Evolutionary conservation across 2,329 filamentous ascomycete genomes (phyloP), one percentile per base, ranked within the genome.

Genomic region (Aspergillus pseudoviridinutans): DNA sequence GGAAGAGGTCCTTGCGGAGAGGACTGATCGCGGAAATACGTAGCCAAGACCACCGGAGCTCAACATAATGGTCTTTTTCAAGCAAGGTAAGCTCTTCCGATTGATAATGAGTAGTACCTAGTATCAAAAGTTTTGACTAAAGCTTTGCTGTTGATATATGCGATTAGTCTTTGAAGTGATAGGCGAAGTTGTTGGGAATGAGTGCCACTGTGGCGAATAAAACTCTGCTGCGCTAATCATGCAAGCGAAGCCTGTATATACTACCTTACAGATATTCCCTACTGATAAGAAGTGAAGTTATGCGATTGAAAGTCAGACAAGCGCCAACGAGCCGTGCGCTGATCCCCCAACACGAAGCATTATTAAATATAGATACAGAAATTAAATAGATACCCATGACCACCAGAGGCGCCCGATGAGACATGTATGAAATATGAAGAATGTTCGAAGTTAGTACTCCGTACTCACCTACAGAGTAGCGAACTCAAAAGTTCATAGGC

Each of bases 201-300:
- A 27, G 44, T 14, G 27, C 24, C 29, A 29, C 32, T 44, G 55
- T 53, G 55, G 42, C 46, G 38, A 57, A 22, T 42, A 32, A 46
- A 53, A 53, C 25, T 49, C 44, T 50, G 46, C 55, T 46, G n/a
- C 50, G 24, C 35, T 53, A 53, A 46, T 44, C 44, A 49, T 28
- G 29, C 17, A 28, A 32, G 32, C 42, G 42, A 49, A 24, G 27
- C n/a, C n/a, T 22, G 12, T 17, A n/a, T 28, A 38, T 55, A 28
- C 38, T 41, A 42, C 42, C 32, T 42, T 22, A 14, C 22, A 24
- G 17, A 20, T 49, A 9, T 6, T 35, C 4, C 17, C 32, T 35
- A 4, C 12, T 35, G 32, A 35, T 24, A 49, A 10, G 27, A 24
- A 24, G 29, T 47, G 41, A 24, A n/a, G 1, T 17, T n/a, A 14